Base-by-base conservation (phyloP, 139 green algal genomes). In the Volvox africanus region DNA sequence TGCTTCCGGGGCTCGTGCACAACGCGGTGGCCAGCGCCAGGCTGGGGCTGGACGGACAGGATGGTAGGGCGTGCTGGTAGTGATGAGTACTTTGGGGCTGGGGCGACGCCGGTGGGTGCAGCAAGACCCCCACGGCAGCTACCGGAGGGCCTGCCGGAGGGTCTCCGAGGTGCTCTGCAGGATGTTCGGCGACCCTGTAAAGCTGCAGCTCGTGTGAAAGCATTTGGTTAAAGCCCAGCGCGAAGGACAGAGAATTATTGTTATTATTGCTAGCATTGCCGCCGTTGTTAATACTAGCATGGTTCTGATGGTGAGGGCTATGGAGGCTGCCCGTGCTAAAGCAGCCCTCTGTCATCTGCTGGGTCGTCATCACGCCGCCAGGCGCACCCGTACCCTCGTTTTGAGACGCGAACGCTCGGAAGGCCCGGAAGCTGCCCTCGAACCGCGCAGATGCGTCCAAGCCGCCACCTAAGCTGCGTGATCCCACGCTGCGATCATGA, bases 101-200 rank as follows among this genome's bases (percentile, higher is more conserved):
- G 1, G 71, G 32, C 14, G 24, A 14, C 78, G 36, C 22, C 37
- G 30, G 78, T 35, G 36, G 19, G 21, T 84, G 13, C 36, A n/a
- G 78, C 35, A 61, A 32, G 33, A 20, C n/a, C 32, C 18, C 76
- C 55, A 30, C 80, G 36, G 80, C 44, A 55, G 80, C 37, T 68
- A 16, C 28, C 71, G 16, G n/a, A 28, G 71, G 71, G 28, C 20
- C n/a, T n/a, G 50, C 80, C 24, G 80, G 11, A 19, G 82, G 1
- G 36, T 61, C 83, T 0, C 5, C 82, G 61, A 79, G 67, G 22
- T 68, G 24, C 67, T 89, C 83, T 14, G 67, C 18, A 17, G 83
- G 83, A 37, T 89, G 83, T n/a, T 89, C 83, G 0, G 83, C 83
- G 35, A 89, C 83, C 1, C 83, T 26, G 36, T 89, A 89, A 19